Evolutionary conservation across 495 filamentous ascomycete genomes (phyloP).

Genomic region (Cercophora samala): DNA sequence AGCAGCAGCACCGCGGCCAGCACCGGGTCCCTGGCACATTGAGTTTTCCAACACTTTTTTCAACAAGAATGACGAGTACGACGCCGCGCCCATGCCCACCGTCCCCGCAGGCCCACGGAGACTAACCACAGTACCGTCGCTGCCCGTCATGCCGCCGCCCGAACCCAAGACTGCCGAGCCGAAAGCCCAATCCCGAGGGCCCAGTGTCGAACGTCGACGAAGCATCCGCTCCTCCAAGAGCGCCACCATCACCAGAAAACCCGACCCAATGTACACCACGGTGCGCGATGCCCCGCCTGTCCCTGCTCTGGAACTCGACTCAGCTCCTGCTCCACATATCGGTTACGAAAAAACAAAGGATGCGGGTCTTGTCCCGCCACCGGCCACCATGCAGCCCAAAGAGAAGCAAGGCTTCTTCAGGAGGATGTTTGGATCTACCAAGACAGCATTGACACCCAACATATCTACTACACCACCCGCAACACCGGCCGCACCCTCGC

Average conservation of each 20-base stretch:
- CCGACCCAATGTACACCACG: conserved; percentile 24
- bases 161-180: conserved; percentile 30
- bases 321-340: conserved; percentile 52
- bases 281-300: conserved; percentile 31
- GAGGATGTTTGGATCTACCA: conserved; percentile 73
- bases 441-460: conserved; percentile 28
- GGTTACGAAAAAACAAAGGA: conserved; percentile 60
- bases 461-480: conserved; percentile 21
- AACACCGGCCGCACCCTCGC: conserved; percentile 17
- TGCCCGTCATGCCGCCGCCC: conserved; percentile 46
- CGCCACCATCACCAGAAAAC: conserved; percentile 41
- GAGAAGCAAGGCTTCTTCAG: conserved; percentile 88
- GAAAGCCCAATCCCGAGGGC: conserved; percentile 27
- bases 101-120: conserved; percentile 75
- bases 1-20: conserved; percentile 37
- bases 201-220: conserved; percentile 52
- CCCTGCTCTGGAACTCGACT: conserved; percentile 39
- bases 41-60: conserved; percentile 46
- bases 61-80: conserved; percentile 49
- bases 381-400: conserved; percentile 44
- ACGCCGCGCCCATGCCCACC: conserved; percentile 86
- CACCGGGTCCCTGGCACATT: conserved; percentile 40
- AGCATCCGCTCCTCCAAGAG: conserved; percentile 63
- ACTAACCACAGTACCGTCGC: conserved; percentile 41
- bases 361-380: conserved; percentile 29